A percentile compares a stretch with the other conserved stretches of the same genome.
Conservation (phyloP, 2,329 filamentous ascomycete species). For the Colletotrichum navitas region DNA sequence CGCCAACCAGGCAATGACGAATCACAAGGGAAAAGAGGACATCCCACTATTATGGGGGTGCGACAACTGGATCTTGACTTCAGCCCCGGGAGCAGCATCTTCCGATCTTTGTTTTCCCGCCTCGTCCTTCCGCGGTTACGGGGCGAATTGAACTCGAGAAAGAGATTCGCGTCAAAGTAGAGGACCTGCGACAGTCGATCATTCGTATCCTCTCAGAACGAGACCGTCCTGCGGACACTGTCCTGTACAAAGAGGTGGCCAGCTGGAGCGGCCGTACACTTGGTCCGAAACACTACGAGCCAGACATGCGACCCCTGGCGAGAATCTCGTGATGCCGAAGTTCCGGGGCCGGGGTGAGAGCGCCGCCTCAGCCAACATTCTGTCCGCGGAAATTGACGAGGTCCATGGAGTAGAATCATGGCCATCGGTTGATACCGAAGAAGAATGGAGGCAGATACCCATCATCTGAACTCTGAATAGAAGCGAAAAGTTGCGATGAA, state of each 20-base stretch:
- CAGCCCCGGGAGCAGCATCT: not conserved
- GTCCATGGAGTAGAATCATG: not conserved
- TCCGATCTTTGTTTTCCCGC: not conserved
- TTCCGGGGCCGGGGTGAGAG: conserved; percentile 10
- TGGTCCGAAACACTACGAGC: conserved; percentile 37
- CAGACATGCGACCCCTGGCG: conserved; percentile 32
- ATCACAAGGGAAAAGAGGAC: conserved; percentile 10
- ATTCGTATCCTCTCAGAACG: conserved; percentile 20
- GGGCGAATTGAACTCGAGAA: not conserved
- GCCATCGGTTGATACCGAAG: not conserved
- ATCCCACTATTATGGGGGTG: not conserved
- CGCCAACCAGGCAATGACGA: conserved; percentile 16
- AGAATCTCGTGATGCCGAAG: conserved; percentile 24
- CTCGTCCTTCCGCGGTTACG: not conserved
- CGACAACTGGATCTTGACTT: not conserved
- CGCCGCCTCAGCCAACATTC: too few relatives aligned
- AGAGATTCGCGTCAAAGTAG: conserved; percentile 8
- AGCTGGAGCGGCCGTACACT: conserved; percentile 23
- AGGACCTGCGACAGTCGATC: conserved; percentile 40
- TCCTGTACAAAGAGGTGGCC: not conserved
- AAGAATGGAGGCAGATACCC: not conserved
- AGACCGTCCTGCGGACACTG: conserved; percentile 16
- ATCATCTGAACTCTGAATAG: conserved; percentile 33
- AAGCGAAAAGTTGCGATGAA: conserved; percentile 26
- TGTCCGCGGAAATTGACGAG: not conserved